Conservation (phyloP, 345 rosid genomes). For the Tarenaya hassleriana region DNA sequence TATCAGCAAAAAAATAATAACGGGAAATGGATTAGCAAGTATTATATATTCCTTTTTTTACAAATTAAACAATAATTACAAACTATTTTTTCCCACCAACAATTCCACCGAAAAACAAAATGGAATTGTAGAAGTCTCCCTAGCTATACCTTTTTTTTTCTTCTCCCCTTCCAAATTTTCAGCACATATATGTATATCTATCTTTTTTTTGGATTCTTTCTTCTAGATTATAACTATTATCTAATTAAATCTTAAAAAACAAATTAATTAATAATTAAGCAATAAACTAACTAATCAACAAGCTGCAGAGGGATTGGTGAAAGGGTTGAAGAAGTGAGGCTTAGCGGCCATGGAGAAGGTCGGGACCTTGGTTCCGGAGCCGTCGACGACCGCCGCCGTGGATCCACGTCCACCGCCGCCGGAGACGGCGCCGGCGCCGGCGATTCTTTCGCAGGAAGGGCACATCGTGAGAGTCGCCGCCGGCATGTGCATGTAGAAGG, state of each 20-base stretch:
- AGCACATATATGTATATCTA: too few species aligned
- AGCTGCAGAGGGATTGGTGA: constrained; percentile 61
- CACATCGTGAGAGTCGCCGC: constrained; percentile 77
- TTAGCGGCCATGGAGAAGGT: constrained; percentile 47
- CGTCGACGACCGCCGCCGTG: constrained; percentile 26
- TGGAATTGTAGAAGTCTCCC: constrained; percentile 36
- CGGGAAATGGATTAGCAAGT: constrained; percentile 27
- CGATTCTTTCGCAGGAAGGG: constrained; percentile 69
- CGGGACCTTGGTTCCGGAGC: constrained; percentile 24
- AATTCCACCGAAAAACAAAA: constrained; percentile 71
- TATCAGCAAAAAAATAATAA: constrained; percentile 4
- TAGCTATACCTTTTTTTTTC: constrained; percentile 16
- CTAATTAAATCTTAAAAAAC: background rate
- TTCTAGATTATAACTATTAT: background rate
- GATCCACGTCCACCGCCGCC: constrained; percentile 24
- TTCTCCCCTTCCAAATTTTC: constrained; percentile 8
- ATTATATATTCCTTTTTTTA: constrained; percentile 32
- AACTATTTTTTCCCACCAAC: constrained; percentile 35
- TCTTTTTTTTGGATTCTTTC: background rate
- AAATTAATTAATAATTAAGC: background rate
- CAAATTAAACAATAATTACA: constrained; percentile 44
- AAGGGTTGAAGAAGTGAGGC: constrained; percentile 49
- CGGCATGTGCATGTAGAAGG: constrained; percentile 72
- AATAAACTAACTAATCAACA: constrained; percentile 38
- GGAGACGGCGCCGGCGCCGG: constrained; percentile 32